Evolutionary conservation across 805 yeast species (phyloP).

Genomic region (Barnettozyma sp.): DNA sequence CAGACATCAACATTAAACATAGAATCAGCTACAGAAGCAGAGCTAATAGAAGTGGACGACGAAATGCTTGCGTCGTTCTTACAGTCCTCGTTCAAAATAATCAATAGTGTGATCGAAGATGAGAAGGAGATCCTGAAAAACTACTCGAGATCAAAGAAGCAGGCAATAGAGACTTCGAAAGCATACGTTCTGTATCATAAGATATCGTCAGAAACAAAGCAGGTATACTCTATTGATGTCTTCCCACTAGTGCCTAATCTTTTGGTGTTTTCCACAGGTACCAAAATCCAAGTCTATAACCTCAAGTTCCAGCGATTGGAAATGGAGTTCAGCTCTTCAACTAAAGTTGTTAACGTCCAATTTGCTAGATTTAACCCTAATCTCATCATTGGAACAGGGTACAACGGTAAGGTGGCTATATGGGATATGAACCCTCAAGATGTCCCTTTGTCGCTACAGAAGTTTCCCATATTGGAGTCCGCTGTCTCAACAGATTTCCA

Average conservation of each 20-base stretch:
- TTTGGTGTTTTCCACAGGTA: slow-evolving; percentile 15
- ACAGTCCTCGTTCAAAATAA: slow-evolving; percentile 19
- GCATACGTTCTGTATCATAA: slow-evolving; percentile 8
- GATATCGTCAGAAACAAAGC: slow-evolving; percentile 1
- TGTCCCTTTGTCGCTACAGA: slow-evolving; percentile 6
- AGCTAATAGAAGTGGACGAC: slow-evolving; percentile 6
- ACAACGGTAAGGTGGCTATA: slow-evolving; percentile 42
- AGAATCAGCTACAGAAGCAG: not conserved
- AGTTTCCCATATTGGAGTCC: slow-evolving; percentile 16
- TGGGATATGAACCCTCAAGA: slow-evolving; percentile 34
- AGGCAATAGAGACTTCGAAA: slow-evolving; percentile 12
- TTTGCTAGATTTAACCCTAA: slow-evolving; percentile 35
- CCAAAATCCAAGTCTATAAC: slow-evolving; percentile 18
- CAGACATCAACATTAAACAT: no score
- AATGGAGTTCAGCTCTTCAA: slow-evolving; percentile 34
- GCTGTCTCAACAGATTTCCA: slow-evolving; percentile 15
- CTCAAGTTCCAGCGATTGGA: slow-evolving; percentile 25
- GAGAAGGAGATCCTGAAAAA: slow-evolving; percentile 23
- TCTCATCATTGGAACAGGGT: slow-evolving; percentile 41
- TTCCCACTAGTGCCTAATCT: slow-evolving; percentile 20
- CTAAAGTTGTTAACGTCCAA: slow-evolving; percentile 33
- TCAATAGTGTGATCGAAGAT: slow-evolving; percentile 24
- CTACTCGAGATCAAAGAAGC: slow-evolving; percentile 10
- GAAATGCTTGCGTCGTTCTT: slow-evolving; percentile 14
- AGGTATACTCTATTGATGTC: slow-evolving; percentile 14